These are phyloP conservation scores for Fusarium armeniacum DNA, from an alignment of 2,329 filamentous ascomycete genomes.

Conservation along the genomic window DNA sequence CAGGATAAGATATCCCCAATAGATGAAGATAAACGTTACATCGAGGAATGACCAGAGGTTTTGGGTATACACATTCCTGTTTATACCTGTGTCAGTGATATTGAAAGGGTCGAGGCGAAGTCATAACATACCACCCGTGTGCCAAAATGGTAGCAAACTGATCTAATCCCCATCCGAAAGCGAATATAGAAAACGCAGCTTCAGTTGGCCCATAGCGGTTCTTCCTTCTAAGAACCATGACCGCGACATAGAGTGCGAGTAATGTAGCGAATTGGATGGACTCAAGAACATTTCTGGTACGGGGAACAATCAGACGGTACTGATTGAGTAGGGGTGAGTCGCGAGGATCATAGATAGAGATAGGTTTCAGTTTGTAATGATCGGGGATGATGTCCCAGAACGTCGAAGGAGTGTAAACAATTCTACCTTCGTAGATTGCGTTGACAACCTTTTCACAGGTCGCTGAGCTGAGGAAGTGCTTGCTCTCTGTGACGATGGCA, in stretches of 20 bases:
- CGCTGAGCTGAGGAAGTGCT: constrained; percentile 80
- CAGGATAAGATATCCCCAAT: constrained; percentile 75
- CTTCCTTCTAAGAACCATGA: constrained; percentile 79
- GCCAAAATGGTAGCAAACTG: constrained; percentile 82
- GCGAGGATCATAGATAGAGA: constrained; percentile 83
- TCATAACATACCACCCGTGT: constrained; percentile 69
- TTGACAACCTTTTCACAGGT: constrained; percentile 86
- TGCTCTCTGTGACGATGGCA: constrained; percentile 86
- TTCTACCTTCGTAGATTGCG: constrained; percentile 83
- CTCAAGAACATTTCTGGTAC: constrained; percentile 82
- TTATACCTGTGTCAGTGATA: constrained; percentile 15
- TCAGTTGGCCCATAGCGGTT: constrained; percentile 70
- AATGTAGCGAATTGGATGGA: constrained; percentile 79
- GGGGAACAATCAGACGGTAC: constrained; percentile 85
- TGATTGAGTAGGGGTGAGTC: constrained; percentile 84
- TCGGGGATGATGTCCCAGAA: constrained; percentile 89
- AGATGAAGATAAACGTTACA: constrained; percentile 81
- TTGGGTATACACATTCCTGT: constrained; percentile 84
- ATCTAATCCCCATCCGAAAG: constrained; percentile 83
- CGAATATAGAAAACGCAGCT: constrained; percentile 78
- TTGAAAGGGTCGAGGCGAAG: background rate
- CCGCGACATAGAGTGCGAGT: constrained; percentile 75
- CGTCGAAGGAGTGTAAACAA: constrained; percentile 85
- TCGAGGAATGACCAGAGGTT: constrained; percentile 92
- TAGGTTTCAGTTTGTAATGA: constrained; percentile 86